Evolutionary conservation across 306 rosid genomes (phyloP).

Genomic region (Rosa rugosa): DNA sequence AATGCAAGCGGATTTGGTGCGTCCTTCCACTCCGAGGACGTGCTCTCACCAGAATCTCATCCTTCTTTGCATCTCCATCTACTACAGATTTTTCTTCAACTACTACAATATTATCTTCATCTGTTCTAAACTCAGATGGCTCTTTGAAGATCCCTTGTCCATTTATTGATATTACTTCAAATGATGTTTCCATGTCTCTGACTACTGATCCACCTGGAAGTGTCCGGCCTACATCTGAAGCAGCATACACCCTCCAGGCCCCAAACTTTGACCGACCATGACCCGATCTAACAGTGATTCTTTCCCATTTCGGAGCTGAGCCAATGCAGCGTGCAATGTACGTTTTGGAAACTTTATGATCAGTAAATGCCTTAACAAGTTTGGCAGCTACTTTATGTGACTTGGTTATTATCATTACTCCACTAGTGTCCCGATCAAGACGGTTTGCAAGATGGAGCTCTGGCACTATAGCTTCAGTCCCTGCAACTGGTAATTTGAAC

Average conservation of each 20-base stretch:
- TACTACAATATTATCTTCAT: constrained; percentile 33
- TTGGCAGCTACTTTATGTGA: constrained; percentile 79
- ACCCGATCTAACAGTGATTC: constrained; percentile 61
- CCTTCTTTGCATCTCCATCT: constrained; percentile 32
- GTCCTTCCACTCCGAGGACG: constrained; percentile 84
- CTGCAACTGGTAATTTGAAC: constrained; percentile 29
- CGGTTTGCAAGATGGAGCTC: constrained; percentile 90
- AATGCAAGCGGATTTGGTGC: constrained; percentile 90
- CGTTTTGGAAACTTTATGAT: constrained; percentile 67
- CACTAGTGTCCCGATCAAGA: constrained; percentile 88
- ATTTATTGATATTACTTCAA: constrained; percentile 57
- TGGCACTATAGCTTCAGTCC: constrained; percentile 20
- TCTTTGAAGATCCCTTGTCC: constrained; percentile 47
- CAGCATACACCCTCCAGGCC: constrained; percentile 79
- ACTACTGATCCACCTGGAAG: constrained; percentile 86
- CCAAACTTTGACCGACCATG: constrained; percentile 93
- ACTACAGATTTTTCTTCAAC: constrained; percentile 51
- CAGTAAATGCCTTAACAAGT: constrained; percentile 78
- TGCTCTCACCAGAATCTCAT: constrained; percentile 71
- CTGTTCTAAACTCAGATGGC: constrained; percentile 34
- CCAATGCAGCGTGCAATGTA: constrained; percentile 73
- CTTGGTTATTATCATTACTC: constrained; percentile 74
- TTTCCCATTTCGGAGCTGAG: constrained; percentile 58
- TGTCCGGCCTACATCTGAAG: constrained; percentile 65
- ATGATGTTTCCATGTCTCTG: constrained; percentile 79